Conservation (phyloP, 176 grass and related monocot species). For the Melocanna baccifera region DNA sequence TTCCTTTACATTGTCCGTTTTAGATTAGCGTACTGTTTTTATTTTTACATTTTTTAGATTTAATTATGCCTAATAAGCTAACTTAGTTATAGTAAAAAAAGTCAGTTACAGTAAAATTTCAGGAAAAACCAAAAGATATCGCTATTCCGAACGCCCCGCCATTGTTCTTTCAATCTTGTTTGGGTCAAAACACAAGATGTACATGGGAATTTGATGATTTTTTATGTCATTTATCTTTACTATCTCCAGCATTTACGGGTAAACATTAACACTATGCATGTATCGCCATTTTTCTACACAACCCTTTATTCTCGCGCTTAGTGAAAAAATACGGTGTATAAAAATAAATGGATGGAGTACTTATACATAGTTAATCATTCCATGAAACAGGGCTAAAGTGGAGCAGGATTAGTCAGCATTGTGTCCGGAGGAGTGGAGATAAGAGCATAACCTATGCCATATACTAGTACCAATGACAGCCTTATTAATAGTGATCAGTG, state of each 20-base stretch:
- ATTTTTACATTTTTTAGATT: too few relatives aligned
- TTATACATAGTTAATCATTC: neutral
- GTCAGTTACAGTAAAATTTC: too few relatives aligned
- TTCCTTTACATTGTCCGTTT: too few relatives aligned
- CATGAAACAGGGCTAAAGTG: neutral
- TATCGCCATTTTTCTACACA: neutral
- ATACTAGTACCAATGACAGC: constrained; percentile 1
- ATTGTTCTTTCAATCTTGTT: neutral
- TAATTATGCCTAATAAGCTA: too few relatives aligned
- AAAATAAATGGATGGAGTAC: too few relatives aligned
- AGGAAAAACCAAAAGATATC: too few relatives aligned
- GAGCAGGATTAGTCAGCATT: constrained; percentile 9
- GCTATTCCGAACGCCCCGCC: too few relatives aligned
- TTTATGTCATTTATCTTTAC: neutral
- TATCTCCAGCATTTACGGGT: neutral
- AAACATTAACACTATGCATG: neutral
- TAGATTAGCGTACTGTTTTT: too few relatives aligned
- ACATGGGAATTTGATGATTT: neutral
- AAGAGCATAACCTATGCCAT: neutral
- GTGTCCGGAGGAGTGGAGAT: constrained; percentile 8
- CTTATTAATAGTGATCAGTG: neutral
- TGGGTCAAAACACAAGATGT: neutral
- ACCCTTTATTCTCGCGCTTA: neutral
- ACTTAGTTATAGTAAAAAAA: too few relatives aligned
- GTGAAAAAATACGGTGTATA: neutral